Evolutionary conservation across 2,329 filamentous ascomycete species (phyloP).

Genomic region (Claviceps purpurea): DNA sequence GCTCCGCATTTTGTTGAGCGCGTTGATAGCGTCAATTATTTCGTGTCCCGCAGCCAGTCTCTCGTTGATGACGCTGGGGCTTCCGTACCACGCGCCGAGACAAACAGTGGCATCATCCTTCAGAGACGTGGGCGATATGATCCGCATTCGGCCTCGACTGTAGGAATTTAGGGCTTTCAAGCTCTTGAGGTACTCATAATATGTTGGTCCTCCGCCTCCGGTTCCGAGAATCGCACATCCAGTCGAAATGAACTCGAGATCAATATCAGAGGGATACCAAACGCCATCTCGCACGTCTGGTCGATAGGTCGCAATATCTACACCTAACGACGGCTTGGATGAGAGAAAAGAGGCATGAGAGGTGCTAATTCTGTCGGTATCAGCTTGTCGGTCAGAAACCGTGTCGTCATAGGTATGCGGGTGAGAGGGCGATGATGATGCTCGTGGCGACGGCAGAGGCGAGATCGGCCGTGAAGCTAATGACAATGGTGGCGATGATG

Average conservation of each 20-base stretch:
- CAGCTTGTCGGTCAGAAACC: slow-evolving; percentile 11
- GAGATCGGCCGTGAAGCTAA: neutral
- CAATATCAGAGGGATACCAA: slow-evolving; percentile 24
- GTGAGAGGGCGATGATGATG: slow-evolving; percentile 1
- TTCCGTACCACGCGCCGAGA: slow-evolving; percentile 32
- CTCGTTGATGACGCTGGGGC: slow-evolving; percentile 27
- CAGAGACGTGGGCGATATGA: slow-evolving; percentile 24
- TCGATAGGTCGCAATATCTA: slow-evolving; percentile 18
- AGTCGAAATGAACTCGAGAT: slow-evolving; percentile 22
- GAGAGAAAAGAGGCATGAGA: slow-evolving; percentile 17
- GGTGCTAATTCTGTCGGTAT: slow-evolving; percentile 15
- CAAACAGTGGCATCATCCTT: slow-evolving; percentile 25
- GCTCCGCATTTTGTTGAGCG: slow-evolving; percentile 19
- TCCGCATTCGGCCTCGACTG: slow-evolving; percentile 22
- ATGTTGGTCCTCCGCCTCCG: slow-evolving; percentile 23
- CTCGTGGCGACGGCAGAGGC: neutral
- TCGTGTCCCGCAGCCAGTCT: slow-evolving; percentile 22
- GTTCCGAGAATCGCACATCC: slow-evolving; percentile 25
- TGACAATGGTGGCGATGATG: neutral
- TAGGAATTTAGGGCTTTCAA: slow-evolving; percentile 23
- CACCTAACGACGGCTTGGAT: slow-evolving; percentile 16
- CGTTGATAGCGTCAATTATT: slow-evolving; percentile 23
- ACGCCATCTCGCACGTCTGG: slow-evolving; percentile 18
- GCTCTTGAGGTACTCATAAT: slow-evolving; percentile 31
- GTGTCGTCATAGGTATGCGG: neutral